Base-by-base conservation (phyloP, 1,284 basidiomycete genomes). In the Marasmius oreades region DNA sequence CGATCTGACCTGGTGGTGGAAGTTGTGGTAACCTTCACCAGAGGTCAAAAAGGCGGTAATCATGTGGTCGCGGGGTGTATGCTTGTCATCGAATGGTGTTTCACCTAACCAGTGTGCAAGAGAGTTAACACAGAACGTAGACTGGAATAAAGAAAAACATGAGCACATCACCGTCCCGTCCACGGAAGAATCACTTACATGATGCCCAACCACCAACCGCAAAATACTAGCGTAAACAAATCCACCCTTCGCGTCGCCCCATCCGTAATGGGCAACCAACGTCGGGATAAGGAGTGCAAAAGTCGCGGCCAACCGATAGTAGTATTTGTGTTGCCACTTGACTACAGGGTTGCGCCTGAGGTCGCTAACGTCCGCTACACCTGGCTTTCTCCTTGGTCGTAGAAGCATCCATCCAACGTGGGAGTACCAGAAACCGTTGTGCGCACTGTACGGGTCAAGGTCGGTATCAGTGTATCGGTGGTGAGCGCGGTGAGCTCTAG, bases 11-110 rank as follows among this genome's bases (percentile, higher is more conserved):
- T 63, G 90, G 67, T 92, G 92, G 74, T 95, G 93, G 83, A 97
- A 97, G 76, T 97, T 96, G 81, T 96, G 93, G 78, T 96, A 96
- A 12, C 94, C 93, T 73, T 96, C 93, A 59, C 93, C 93, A 66
- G 94, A 86, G 28, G 93, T 95, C 58, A 84, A 85, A 44, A 95
- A 77, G 10, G 93, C 93, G 36, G 93, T 95, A 67, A 95, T 71
- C 65, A 95, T 75, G 73, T 94, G 92, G 72, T 95, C 92, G 55
- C 86, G 79, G 33, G 93, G 93, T 16, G 92, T 90, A 75, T 95
- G 92, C 78, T 95, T 95, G 82, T 95, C 93, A 73, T 96, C 94
- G 67, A 95, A 95, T 23, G 93, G 92, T 24, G 88, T 77, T 62
- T 95, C 92, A 55, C 94, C 94, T 61, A 96, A 84, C 91, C 92